Evolutionary conservation across 768 basidiomycete species (phyloP).

Genomic region (Rhodotorula graminis): DNA sequence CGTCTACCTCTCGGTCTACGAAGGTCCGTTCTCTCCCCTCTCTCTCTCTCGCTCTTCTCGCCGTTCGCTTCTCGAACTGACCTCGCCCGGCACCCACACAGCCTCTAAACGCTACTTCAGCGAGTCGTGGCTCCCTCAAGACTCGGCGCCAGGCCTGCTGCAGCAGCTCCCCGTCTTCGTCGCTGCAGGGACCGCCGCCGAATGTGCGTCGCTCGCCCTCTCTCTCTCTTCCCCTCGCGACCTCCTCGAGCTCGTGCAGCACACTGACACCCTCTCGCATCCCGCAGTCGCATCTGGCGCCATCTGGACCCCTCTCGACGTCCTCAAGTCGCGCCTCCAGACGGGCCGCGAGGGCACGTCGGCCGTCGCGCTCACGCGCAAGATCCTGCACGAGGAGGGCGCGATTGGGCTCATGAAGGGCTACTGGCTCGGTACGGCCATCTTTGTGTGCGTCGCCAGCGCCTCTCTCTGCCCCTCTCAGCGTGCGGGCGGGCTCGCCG

Average conservation of each 20-base stretch:
- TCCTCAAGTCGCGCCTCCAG: constrained; percentile 39
- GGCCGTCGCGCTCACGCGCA: constrained; percentile 25
- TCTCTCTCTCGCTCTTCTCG: background rate
- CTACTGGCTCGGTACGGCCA: constrained; percentile 29
- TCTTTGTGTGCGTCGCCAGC: constrained; percentile 15
- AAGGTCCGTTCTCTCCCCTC: constrained; percentile 12
- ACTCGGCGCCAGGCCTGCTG: constrained; percentile 27
- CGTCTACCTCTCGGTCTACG: constrained; percentile 40
- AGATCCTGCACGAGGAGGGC: constrained; percentile 39
- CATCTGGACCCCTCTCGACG: constrained; percentile 39
- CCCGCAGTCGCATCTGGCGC: constrained; percentile 37
- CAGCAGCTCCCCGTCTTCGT: constrained; percentile 41
- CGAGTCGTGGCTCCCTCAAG: constrained; percentile 19
- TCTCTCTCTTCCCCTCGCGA: too few relatives aligned
- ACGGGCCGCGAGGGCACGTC: constrained; percentile 39
- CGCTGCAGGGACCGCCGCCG: constrained; percentile 35
- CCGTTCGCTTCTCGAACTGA: background rate
- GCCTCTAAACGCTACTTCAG: constrained; percentile 34
- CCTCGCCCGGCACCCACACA: background rate
- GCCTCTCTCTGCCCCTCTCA: too few relatives aligned
- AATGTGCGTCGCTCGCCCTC: constrained; percentile 23
- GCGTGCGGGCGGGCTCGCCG: too few relatives aligned
- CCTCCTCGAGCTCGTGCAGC: too few relatives aligned
- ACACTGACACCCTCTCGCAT: background rate
- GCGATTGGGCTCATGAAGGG: constrained; percentile 37